Conservation (phyloP, 345 rosid species). For the Barbarea vulgaris region DNA sequence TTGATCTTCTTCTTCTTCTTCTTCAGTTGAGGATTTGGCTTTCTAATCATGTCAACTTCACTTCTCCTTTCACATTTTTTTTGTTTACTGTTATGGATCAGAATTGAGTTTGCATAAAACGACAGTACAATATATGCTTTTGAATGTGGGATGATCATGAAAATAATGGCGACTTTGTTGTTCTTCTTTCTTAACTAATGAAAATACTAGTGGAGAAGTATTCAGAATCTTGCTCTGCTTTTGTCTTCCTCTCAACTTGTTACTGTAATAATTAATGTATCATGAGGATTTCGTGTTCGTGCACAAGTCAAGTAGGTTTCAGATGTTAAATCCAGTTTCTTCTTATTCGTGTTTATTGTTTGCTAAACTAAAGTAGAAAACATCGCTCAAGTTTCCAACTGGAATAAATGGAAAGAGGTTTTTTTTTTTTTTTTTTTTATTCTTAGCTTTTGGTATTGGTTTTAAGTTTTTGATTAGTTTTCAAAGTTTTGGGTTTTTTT, state of each 20-base stretch:
- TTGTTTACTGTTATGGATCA: conserved; percentile 5
- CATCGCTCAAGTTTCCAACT: not conserved
- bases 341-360: not conserved
- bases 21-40: not conserved
- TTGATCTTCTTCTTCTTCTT: conserved; percentile 36
- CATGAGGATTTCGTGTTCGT: not conserved
- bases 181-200: conserved; percentile 22
- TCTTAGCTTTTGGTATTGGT: not conserved
- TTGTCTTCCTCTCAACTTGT: not conserved
- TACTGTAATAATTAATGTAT: not conserved
- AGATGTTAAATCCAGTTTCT: not conserved
- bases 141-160: conserved; percentile 32
- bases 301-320: conserved; percentile 12
- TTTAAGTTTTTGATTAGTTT: not conserved
- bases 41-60: conserved; percentile 14
- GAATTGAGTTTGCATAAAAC: conserved; percentile 25
- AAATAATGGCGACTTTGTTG: conserved; percentile 27
- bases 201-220: not conserved
- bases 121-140: conserved; percentile 24
- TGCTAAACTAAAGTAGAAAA: not conserved
- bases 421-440: too few relatives aligned
- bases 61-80: conserved; percentile 8
- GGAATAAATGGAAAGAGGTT: not conserved
- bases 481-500: not conserved
- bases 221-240: conserved; percentile 8